These are phyloP conservation scores for Fallopia convolvulus DNA, from an alignment of 148 eudicot species.

Conservation along the genomic window DNA sequence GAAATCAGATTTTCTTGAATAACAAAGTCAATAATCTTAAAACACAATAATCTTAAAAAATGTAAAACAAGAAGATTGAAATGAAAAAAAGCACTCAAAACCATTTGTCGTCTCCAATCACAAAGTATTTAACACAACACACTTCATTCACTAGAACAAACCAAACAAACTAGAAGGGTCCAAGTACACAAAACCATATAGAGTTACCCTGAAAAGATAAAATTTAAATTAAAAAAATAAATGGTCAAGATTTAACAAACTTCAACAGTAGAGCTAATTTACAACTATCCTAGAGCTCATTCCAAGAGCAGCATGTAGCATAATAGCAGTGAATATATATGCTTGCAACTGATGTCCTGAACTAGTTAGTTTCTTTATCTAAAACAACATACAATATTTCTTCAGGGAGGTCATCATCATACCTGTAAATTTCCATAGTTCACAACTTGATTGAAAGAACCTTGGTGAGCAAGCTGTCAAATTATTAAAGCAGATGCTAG, in stretches of 20 bases:
- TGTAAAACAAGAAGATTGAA: neutral
- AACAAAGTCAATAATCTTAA: neutral
- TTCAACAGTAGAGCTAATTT: neutral
- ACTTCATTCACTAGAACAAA: neutral
- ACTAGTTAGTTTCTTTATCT: neutral
- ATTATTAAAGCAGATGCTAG: neutral
- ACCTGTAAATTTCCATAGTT: conserved; percentile 74
- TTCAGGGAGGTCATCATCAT: neutral
- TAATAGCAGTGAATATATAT: neutral
- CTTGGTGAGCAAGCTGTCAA: conserved; percentile 75
- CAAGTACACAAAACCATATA: too few species aligned
- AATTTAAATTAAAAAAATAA: too few species aligned
- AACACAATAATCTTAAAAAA: neutral
- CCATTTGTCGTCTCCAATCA: neutral
- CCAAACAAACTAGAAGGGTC: too few species aligned
- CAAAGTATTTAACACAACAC: neutral
- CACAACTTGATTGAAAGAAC: conserved; percentile 63
- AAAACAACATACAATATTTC: neutral
- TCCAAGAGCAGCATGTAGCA: neutral
- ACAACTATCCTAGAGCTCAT: neutral
- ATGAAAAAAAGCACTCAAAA: too few species aligned
- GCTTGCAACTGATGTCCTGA: neutral
- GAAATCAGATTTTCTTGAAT: neutral
- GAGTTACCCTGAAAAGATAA: too few species aligned
- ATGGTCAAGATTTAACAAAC: neutral